These are phyloP conservation scores for Phytophthora pluvialis DNA, from an alignment of 352 stramenopile genomes.

Conservation along the genomic window DNA sequence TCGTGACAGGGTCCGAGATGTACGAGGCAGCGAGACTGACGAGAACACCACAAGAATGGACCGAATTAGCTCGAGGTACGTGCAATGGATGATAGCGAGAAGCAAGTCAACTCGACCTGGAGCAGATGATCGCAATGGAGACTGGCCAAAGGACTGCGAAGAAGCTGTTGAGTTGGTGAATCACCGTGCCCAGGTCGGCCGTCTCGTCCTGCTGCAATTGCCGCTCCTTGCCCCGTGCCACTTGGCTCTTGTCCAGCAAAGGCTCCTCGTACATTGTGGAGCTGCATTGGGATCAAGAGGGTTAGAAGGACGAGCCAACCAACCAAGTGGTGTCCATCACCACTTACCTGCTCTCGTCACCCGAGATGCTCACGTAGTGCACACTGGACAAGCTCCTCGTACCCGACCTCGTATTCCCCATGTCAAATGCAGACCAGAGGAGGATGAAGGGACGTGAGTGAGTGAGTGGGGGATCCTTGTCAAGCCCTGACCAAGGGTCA, in stretches of 20 bases:
- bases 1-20: conserved; percentile 52
- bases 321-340: background rate
- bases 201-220: conserved; percentile 33
- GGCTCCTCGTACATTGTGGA: conserved; percentile 60
- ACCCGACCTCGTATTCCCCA: conserved; percentile 52
- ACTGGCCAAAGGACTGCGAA: conserved; percentile 81
- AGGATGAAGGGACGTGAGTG: conserved; percentile 17
- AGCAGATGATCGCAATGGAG: conserved; percentile 70
- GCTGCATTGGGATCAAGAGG: conserved; percentile 3
- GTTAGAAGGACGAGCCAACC: no score
- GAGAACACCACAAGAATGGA: background rate
- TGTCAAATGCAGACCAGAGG: conserved; percentile 7
- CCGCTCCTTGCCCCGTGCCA: conserved; percentile 13
- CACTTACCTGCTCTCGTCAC: conserved; percentile 35
- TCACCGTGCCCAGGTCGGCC: conserved; percentile 40
- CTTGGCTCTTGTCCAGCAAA: conserved; percentile 42
- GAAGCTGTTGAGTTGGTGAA: conserved; percentile 79
- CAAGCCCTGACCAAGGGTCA: conserved; percentile 7
- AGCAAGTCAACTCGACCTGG: conserved; percentile 42
- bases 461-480: conserved; percentile 14
- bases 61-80: background rate
- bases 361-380: conserved; percentile 32
- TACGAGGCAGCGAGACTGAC: conserved; percentile 58
- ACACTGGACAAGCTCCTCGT: conserved; percentile 40
- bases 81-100: background rate